Conservation (phyloP, 352 stramenopile genomes). For the Phytophthora fragariae region DNA sequence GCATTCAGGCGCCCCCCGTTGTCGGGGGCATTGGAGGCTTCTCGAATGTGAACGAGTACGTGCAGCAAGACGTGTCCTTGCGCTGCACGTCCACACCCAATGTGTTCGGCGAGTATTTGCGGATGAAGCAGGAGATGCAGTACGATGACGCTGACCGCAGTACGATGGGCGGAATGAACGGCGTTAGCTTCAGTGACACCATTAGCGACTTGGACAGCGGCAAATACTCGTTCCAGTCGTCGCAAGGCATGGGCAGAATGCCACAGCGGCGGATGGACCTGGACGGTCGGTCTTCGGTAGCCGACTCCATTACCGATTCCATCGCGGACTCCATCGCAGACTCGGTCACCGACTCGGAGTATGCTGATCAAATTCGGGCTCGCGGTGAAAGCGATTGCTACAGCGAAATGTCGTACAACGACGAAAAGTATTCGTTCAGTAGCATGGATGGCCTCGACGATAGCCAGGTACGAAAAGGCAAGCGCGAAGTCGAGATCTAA, state of each 20-base stretch:
- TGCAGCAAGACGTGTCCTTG: slow-evolving; percentile 59
- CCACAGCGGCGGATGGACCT: slow-evolving; percentile 27
- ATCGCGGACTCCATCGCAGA: slow-evolving; percentile 32
- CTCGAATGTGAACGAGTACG: slow-evolving; percentile 55
- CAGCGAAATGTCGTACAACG: slow-evolving; percentile 86
- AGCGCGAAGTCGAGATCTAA: slow-evolving; percentile 81
- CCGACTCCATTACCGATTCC: slow-evolving; percentile 64
- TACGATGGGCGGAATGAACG: slow-evolving; percentile 40
- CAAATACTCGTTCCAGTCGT: slow-evolving; percentile 68
- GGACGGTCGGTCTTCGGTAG: slow-evolving; percentile 44
- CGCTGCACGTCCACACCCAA: slow-evolving; percentile 65
- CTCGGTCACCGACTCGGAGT: slow-evolving; percentile 80
- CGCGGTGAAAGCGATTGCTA: slow-evolving; percentile 72
- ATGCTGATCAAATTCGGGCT: slow-evolving; percentile 56
- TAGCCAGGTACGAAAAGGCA: slow-evolving; percentile 45
- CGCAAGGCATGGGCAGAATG: slow-evolving; percentile 38
- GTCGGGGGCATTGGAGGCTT: slow-evolving; percentile 50
- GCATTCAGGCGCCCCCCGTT: slow-evolving; percentile 15
- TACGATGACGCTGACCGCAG: slow-evolving; percentile 51
- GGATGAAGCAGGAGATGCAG: slow-evolving; percentile 84
- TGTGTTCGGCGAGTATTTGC: slow-evolving; percentile 78
- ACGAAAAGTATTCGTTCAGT: slow-evolving; percentile 83
- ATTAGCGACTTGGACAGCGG: slow-evolving; percentile 71
- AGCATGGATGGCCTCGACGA: slow-evolving; percentile 50
- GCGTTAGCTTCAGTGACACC: slow-evolving; percentile 51